These are phyloP conservation scores for Termitomyces sp. DNA, from an alignment of 768 basidiomycete genomes.

Conservation along the genomic window DNA sequence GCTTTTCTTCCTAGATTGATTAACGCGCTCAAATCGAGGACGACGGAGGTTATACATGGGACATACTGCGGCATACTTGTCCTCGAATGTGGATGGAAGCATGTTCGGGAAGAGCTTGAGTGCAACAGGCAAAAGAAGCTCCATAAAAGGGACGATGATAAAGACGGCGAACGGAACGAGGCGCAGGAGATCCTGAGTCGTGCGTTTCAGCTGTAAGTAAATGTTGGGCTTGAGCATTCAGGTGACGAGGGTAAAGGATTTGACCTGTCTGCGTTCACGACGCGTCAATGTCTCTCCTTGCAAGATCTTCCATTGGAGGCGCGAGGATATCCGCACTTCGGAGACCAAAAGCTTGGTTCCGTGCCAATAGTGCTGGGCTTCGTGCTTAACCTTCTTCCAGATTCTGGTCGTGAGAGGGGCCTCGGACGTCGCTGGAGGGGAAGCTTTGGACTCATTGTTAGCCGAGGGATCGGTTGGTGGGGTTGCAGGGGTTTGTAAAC, in stretches of 20 bases:
- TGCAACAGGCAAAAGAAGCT: conserved; percentile 91
- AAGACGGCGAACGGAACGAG: conserved; percentile 96
- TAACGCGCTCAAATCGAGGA: neutral
- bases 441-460: conserved; percentile 42
- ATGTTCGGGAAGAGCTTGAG: conserved; percentile 98
- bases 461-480: conserved; percentile 18
- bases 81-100: conserved; percentile 97
- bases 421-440: conserved; percentile 43
- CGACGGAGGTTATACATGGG: neutral
- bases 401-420: conserved; percentile 55
- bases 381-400: conserved; percentile 95
- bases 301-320: conserved; percentile 89
- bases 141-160: conserved; percentile 97
- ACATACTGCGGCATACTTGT: conserved; percentile 86
- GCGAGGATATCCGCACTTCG: conserved; percentile 86
- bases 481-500: conserved; percentile 34
- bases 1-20: conserved; percentile 86
- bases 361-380: conserved; percentile 95
- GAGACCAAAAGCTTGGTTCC: conserved; percentile 92
- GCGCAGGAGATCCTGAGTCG: conserved; percentile 89
- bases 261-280: conserved; percentile 88
- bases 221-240: neutral
- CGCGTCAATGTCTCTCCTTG: conserved; percentile 90
- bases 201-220: conserved; percentile 72
- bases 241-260: conserved; percentile 12